Evolutionary conservation across 192 early-diverging fungal genomes (phyloP).

Genomic region (Coemansia sp.): DNA sequence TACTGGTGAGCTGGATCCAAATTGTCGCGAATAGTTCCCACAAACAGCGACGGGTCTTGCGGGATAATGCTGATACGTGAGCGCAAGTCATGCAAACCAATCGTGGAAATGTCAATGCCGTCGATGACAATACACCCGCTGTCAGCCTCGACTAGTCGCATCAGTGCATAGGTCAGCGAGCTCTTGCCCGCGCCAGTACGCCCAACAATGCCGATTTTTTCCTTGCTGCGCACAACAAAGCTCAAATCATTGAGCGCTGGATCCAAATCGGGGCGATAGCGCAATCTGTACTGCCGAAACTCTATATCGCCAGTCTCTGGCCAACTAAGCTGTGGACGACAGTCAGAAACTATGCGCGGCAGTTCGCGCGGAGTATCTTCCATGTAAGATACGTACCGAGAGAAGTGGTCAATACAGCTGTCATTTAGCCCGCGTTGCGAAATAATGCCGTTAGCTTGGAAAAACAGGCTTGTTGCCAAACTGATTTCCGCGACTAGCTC

Average conservation of each 20-base stretch:
- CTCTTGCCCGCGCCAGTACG: constrained; percentile 79
- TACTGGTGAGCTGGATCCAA: constrained; percentile 62
- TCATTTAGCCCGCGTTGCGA: not conserved
- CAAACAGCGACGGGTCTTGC: constrained; percentile 70
- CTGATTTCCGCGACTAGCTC: constrained; percentile 4
- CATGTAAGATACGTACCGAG: not conserved
- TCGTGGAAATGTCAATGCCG: constrained; percentile 53
- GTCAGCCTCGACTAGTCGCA: constrained; percentile 68
- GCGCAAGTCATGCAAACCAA: constrained; percentile 63
- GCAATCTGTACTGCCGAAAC: constrained; percentile 24
- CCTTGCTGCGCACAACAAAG: constrained; percentile 56
- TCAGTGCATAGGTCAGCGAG: constrained; percentile 61
- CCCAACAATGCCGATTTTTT: constrained; percentile 83
- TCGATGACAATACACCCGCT: constrained; percentile 62
- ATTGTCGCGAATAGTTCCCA: constrained; percentile 69
- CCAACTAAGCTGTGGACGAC: constrained; percentile 58
- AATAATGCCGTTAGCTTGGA: not conserved
- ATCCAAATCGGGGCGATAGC: constrained; percentile 7
- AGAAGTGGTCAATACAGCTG: not conserved
- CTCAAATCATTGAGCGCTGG: constrained; percentile 41
- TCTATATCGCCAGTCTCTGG: constrained; percentile 70
- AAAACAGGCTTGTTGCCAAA: not conserved
- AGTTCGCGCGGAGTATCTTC: constrained; percentile 51
- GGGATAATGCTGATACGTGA: constrained; percentile 65
- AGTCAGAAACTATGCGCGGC: constrained; percentile 55